Evolutionary conservation across 176 grass and related monocot species (phyloP).

Genomic region (Oryza officinalis): DNA sequence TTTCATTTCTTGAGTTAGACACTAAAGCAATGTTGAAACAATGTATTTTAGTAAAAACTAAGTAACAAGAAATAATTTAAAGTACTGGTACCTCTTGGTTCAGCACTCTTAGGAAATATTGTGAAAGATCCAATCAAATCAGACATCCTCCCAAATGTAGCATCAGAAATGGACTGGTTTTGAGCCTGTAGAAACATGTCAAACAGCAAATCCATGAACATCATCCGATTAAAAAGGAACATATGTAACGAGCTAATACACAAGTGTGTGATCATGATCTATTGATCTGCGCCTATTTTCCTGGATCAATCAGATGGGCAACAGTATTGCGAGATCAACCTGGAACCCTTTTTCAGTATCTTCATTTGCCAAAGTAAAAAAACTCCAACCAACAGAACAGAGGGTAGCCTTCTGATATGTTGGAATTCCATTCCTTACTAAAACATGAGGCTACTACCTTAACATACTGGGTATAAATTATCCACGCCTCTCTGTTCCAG

Average conservation of each 20-base stretch:
- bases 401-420: no score
- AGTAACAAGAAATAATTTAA: neutral
- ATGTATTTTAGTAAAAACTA: neutral
- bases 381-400: no score
- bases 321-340: neutral
- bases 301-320: neutral
- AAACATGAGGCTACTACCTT: neutral
- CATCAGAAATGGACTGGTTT: slow-evolving; percentile 61
- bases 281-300: neutral
- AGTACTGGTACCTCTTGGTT: slow-evolving; percentile 51
- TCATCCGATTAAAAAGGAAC: neutral
- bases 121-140: slow-evolving; percentile 74
- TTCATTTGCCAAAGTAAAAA: no score
- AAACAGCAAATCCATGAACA: slow-evolving; percentile 12
- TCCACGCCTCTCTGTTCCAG: neutral
- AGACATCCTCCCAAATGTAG: slow-evolving; percentile 67
- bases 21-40: neutral
- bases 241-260: neutral
- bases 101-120: slow-evolving; percentile 58
- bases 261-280: neutral
- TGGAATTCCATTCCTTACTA: neutral
- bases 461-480: neutral
- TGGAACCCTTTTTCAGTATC: neutral
- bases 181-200: slow-evolving; percentile 45
- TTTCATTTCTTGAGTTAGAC: neutral